Conservation (phyloP, 179 eudicot species). For the Silene vulgaris region DNA sequence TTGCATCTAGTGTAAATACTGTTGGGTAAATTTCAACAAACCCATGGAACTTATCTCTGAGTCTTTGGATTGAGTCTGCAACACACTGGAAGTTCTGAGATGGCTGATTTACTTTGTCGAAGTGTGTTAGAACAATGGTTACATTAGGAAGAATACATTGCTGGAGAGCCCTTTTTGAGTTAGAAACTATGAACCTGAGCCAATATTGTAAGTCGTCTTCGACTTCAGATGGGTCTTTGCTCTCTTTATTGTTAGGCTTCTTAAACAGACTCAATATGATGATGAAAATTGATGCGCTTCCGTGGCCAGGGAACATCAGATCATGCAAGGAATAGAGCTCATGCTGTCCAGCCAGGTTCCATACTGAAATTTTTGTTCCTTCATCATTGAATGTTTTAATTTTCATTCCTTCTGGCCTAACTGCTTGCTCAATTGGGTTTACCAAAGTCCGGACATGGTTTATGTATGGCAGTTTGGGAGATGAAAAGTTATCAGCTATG, state of each 20-base stretch:
- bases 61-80: slow-evolving; percentile 49
- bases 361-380: slow-evolving; percentile 69
- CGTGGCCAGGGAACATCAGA: slow-evolving; percentile 94
- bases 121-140: slow-evolving; percentile 70
- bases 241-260: slow-evolving; percentile 67
- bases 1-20: slow-evolving; percentile 85
- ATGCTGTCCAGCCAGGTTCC: slow-evolving; percentile 86
- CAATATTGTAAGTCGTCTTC: slow-evolving; percentile 89
- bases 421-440: slow-evolving; percentile 86
- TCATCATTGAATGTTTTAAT: slow-evolving; percentile 63
- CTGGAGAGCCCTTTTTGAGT: slow-evolving; percentile 73
- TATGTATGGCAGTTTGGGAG: slow-evolving; percentile 61
- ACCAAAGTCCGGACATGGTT: slow-evolving; percentile 68
- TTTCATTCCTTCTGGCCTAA: slow-evolving; percentile 57
- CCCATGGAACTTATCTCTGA: slow-evolving; percentile 65
- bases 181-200: slow-evolving; percentile 87
- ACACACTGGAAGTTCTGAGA: slow-evolving; percentile 50
- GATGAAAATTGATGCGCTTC: slow-evolving; percentile 74
- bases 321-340: slow-evolving; percentile 72
- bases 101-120: slow-evolving; percentile 58
- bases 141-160: slow-evolving; percentile 82
- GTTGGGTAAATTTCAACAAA: slow-evolving; percentile 69
- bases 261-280: slow-evolving; percentile 53
- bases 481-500: slow-evolving; percentile 52
- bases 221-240: slow-evolving; percentile 53